A percentile compares a stretch with the other conserved stretches of the same genome.
phyloP scores from a whole-genome alignment of 345 rosid species.

The Cardiospermum halicacabum region DNA sequence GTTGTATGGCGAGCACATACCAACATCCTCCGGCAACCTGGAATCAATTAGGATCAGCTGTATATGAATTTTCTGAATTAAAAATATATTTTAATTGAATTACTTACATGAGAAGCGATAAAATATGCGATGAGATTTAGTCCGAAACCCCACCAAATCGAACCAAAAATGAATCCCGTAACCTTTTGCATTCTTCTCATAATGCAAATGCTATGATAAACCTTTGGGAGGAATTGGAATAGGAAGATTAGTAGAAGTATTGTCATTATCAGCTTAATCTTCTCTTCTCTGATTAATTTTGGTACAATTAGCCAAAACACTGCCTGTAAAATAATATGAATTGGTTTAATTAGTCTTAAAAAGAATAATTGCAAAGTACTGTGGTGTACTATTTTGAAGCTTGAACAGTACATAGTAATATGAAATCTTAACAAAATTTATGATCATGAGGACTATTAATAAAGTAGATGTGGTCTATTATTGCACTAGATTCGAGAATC shows the following conservation, averaged over 20 bases:
- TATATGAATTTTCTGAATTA: too few relatives aligned
- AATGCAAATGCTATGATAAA: slow-evolving; percentile 41
- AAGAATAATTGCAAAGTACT: too few relatives aligned
- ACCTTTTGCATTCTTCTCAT: slow-evolving; percentile 50
- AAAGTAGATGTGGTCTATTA: too few relatives aligned
- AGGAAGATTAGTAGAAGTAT: slow-evolving; percentile 29
- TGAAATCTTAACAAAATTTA: too few relatives aligned
- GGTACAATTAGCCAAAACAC: slow-evolving; percentile 39
- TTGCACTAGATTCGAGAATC: too few relatives aligned
- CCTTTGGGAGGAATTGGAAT: slow-evolving; percentile 52
- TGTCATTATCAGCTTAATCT: slow-evolving; percentile 29
- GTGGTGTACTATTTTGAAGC: too few relatives aligned
- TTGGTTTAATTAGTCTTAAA: too few relatives aligned
- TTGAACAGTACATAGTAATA: too few relatives aligned
- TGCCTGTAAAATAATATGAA: slow-evolving; percentile 28
- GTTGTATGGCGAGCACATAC: slow-evolving; percentile 51
- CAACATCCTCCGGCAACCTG: slow-evolving; percentile 70
- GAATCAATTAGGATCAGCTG: not conserved
- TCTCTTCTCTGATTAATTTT: slow-evolving; percentile 32
- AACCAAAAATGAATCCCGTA: slow-evolving; percentile 58
- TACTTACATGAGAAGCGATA: slow-evolving; percentile 53
- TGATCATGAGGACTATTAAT: too few relatives aligned
- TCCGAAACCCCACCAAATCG: slow-evolving; percentile 59
- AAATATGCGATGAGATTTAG: slow-evolving; percentile 51
- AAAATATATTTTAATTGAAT: too few relatives aligned